Evolutionary conservation across 2,329 filamentous ascomycete species (phyloP).

Genomic region (Biscogniauxia marginata): DNA sequence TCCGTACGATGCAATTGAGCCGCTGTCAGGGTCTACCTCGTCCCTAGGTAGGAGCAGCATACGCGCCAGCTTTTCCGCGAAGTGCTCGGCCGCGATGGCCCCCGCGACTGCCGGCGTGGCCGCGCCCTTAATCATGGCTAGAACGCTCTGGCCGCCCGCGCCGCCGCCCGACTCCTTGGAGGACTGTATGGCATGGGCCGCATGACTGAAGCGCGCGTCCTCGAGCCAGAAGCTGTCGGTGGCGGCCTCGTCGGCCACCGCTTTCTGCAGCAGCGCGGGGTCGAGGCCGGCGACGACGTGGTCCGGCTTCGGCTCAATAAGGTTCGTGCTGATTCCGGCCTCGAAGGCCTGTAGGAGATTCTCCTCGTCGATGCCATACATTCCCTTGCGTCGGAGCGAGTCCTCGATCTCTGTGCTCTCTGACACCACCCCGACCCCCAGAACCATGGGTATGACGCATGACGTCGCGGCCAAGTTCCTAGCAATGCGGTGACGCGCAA

Average conservation of each 20-base stretch:
- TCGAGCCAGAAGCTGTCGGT: slow-evolving; percentile 27
- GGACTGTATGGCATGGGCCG: slow-evolving; percentile 10
- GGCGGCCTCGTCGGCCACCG: slow-evolving; percentile 9
- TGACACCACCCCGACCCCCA: slow-evolving; percentile 23
- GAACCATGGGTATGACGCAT: slow-evolving; percentile 21
- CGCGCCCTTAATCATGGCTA: slow-evolving; percentile 12
- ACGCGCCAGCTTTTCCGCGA: slow-evolving; percentile 19
- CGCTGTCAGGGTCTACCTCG: slow-evolving; percentile 17
- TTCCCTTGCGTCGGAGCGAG: slow-evolving; percentile 24
- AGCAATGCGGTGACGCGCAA: slow-evolving; percentile 14
- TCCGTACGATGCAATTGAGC: slow-evolving; percentile 33
- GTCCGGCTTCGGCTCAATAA: not conserved
- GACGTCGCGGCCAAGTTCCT: slow-evolving; percentile 5
- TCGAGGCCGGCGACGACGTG: slow-evolving; percentile 24
- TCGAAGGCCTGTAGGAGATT: slow-evolving; percentile 27
- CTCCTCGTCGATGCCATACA: slow-evolving; percentile 32
- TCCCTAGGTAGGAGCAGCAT: slow-evolving; percentile 26
- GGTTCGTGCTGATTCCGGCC: slow-evolving; percentile 20
- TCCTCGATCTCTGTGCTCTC: slow-evolving; percentile 20
- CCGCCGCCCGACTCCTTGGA: slow-evolving; percentile 2
- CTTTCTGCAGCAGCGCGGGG: slow-evolving; percentile 14
- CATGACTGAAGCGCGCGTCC: slow-evolving; percentile 25
- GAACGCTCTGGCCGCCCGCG: slow-evolving; percentile 11
- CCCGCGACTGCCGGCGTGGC: slow-evolving; percentile 8
- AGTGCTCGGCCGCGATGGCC: slow-evolving; percentile 12